These are phyloP conservation scores for Sherardia arvensis DNA, from an alignment of 257 asterid genomes.

Conservation along the genomic window DNA sequence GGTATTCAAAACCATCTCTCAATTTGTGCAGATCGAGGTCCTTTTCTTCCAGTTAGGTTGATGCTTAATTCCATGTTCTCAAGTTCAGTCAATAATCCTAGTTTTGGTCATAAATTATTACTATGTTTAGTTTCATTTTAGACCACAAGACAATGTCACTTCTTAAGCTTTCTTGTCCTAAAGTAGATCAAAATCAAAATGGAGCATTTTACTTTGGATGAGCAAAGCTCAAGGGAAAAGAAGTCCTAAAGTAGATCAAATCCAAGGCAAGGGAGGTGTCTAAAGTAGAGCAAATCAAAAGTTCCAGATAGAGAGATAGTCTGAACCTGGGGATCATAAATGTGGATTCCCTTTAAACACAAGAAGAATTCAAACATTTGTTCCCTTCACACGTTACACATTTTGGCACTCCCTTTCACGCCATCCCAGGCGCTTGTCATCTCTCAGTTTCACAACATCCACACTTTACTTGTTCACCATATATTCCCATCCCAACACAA, in stretches of 20 bases:
- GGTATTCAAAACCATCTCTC: no score
- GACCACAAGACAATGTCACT: no score
- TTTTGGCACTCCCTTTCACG: constrained; percentile 16
- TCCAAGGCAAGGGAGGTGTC: neutral
- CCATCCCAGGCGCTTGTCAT: constrained; percentile 19
- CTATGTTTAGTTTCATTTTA: no score
- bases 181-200: no score
- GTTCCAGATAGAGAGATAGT: constrained; percentile 8
- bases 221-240: neutral
- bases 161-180: no score
- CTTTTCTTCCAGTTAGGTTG: no score
- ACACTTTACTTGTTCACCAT: constrained; percentile 18
- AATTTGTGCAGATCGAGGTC: no score
- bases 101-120: no score
- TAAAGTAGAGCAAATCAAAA: neutral
- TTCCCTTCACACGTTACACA: constrained; percentile 17
- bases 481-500: constrained; percentile 14
- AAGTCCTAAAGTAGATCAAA: neutral
- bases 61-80: no score
- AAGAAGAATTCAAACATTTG: constrained; percentile 13
- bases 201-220: no score
- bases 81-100: no score
- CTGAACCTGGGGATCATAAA: constrained; percentile 21
- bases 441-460: constrained; percentile 10
- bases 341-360: constrained; percentile 11